phyloP scores from a whole-genome alignment of 1,284 basidiomycete species.

The Pisolithus thermaeus region DNA sequence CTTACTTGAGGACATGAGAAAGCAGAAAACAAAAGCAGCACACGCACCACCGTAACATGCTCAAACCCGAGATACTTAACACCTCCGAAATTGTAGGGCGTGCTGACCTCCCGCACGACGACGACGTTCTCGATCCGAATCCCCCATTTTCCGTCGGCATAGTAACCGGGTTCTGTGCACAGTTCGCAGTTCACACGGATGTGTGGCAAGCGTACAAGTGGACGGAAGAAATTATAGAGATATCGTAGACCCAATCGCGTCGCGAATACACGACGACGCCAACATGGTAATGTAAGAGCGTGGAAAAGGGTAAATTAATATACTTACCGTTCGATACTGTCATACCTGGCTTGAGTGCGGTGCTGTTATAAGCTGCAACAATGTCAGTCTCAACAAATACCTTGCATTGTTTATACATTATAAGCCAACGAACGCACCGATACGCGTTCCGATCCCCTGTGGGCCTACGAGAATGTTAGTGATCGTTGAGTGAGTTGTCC shows the following conservation, averaged over 20 bases:
- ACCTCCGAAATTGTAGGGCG: conserved; percentile 79
- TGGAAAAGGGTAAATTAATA: background rate
- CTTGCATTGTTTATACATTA: background rate
- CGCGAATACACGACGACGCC: background rate
- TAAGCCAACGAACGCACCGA: conserved; percentile 37
- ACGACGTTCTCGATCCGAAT: conserved; percentile 92
- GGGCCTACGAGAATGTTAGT: conserved; percentile 43
- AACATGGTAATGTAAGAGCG: too few species aligned
- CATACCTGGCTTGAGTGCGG: conserved; percentile 77
- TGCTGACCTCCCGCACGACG: conserved; percentile 66
- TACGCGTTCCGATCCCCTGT: conserved; percentile 80
- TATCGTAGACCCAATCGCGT: background rate
- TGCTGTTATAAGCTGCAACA: conserved; percentile 55
- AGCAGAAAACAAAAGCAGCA: background rate
- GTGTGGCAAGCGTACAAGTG: background rate
- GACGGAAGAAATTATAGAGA: background rate
- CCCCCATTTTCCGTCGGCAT: conserved; percentile 87
- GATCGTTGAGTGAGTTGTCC: background rate
- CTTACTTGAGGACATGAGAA: background rate
- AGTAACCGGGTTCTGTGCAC: conserved; percentile 81
- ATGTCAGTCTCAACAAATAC: background rate
- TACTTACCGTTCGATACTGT: conserved; percentile 75
- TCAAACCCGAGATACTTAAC: conserved; percentile 84
- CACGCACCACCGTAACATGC: conserved; percentile 69
- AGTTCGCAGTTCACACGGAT: background rate